Evolutionary conservation across 129 eudicot species (phyloP).

Genomic region (Sambucus nigra): DNA sequence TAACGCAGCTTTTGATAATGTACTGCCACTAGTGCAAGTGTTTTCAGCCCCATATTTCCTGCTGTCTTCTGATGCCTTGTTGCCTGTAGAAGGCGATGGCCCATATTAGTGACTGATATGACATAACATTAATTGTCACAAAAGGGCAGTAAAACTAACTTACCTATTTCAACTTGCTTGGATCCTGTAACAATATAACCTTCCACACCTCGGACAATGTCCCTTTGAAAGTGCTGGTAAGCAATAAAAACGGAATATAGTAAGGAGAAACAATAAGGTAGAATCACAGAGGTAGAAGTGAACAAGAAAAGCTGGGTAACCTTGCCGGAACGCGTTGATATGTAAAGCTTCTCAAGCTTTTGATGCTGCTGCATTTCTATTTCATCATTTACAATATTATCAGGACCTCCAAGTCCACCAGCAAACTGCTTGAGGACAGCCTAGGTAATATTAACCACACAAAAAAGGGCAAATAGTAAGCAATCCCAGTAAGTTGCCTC

Average conservation of each 20-base stretch:
- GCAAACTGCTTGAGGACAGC: slow-evolving; percentile 81
- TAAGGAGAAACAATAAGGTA: background rate
- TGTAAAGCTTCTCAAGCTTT: slow-evolving; percentile 79
- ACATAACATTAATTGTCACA: slow-evolving; percentile 1
- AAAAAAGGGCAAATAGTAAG: background rate
- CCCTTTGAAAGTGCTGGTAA: slow-evolving; percentile 87
- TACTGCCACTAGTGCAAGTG: slow-evolving; percentile 70
- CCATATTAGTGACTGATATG: background rate
- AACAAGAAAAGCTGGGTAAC: slow-evolving; percentile 23
- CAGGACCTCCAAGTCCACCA: slow-evolving; percentile 70
- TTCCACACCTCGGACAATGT: slow-evolving; percentile 82
- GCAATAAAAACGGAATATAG: slow-evolving; percentile 4
- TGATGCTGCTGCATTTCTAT: slow-evolving; percentile 68
- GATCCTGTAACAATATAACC: slow-evolving; percentile 84
- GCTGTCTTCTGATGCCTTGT: slow-evolving; percentile 73
- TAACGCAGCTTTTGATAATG: slow-evolving; percentile 72
- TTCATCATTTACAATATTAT: slow-evolving; percentile 47
- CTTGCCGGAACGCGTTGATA: slow-evolving; percentile 88
- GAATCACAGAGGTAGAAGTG: slow-evolving; percentile 2
- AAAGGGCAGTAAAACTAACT: slow-evolving; percentile 1
- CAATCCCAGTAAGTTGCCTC: background rate
- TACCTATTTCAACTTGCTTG: slow-evolving; percentile 88
- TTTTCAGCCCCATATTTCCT: slow-evolving; percentile 80
- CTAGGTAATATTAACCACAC: slow-evolving; percentile 23
- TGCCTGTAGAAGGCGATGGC: slow-evolving; percentile 29